A percentile compares a stretch with the other conserved stretches of the same genome.
Evolutionary conservation across 139 green algal genomes (phyloP).

Genomic region (Chlorella sp.): DNA sequence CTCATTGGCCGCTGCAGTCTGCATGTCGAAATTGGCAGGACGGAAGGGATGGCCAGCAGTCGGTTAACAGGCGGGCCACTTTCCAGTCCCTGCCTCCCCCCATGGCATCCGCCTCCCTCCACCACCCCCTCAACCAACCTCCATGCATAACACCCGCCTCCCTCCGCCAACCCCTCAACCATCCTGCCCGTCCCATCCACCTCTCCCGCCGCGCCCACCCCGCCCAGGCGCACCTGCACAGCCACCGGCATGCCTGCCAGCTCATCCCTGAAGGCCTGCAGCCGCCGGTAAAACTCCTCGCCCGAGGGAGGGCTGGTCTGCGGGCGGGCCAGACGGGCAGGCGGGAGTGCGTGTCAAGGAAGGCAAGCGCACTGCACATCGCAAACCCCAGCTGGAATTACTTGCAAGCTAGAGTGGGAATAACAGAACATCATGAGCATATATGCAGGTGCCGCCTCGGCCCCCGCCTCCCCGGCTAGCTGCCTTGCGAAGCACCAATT

Average conservation of each 20-base stretch:
- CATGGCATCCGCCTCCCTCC: neutral
- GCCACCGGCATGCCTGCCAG: conserved; percentile 86
- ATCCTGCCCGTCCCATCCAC: no score
- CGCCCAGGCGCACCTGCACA: conserved; percentile 1
- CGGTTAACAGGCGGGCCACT: no score
- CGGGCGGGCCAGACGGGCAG: neutral
- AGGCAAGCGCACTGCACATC: neutral
- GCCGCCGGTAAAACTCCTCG: conserved; percentile 23
- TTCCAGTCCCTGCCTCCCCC: no score
- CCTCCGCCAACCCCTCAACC: neutral
- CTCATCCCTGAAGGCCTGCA: conserved; percentile 70
- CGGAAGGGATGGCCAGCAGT: neutral
- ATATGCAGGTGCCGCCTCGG: no score
- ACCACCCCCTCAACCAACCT: no score
- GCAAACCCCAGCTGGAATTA: neutral
- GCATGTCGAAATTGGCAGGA: conserved; percentile 52
- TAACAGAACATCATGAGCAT: no score
- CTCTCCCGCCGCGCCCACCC: neutral
- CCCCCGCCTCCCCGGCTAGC: no score
- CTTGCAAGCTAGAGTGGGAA: no score
- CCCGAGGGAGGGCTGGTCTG: neutral
- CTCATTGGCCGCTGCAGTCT: conserved; percentile 90
- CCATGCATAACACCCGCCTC: no score
- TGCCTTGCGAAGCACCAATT: no score
- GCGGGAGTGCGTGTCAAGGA: neutral